A percentile compares a stretch with the other conserved stretches of the same genome.
Evolutionary conservation across 2,329 filamentous ascomycete genomes (phyloP).

Genomic region (Aspergillus pseudotamarii): DNA sequence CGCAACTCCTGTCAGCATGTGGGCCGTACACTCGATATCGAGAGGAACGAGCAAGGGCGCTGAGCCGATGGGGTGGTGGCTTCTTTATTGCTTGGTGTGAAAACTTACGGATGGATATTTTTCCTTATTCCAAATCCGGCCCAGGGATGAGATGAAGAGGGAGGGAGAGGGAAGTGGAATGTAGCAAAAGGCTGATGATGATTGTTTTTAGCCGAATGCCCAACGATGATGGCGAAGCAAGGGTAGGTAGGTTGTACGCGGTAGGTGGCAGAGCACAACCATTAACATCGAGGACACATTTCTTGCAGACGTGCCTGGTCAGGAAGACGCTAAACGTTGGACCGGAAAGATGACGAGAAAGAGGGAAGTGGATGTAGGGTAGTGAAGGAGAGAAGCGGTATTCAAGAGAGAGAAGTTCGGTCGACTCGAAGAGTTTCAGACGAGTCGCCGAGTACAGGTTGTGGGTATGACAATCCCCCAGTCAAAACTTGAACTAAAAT

Average conservation of each 20-base stretch:
- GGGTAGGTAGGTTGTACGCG: slow-evolving; percentile 25
- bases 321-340: slow-evolving; percentile 5
- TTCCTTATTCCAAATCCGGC: slow-evolving; percentile 7
- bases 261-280: slow-evolving; percentile 22
- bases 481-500: slow-evolving; percentile 23
- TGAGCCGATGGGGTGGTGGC: not conserved
- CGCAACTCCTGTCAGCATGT: slow-evolving; percentile 25
- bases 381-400: slow-evolving; percentile 15
- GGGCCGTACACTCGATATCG: slow-evolving; percentile 13
- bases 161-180: slow-evolving; percentile 15
- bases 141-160: slow-evolving; percentile 21
- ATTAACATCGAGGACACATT: slow-evolving; percentile 25
- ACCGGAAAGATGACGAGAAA: slow-evolving; percentile 12
- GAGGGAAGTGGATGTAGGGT: slow-evolving; percentile 21
- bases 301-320: slow-evolving; percentile 15
- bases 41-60: not conserved
- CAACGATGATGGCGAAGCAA: slow-evolving; percentile 27
- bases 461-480: slow-evolving; percentile 15
- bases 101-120: slow-evolving; percentile 11
- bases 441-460: slow-evolving; percentile 16
- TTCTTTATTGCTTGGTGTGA: not conserved
- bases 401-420: slow-evolving; percentile 10
- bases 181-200: slow-evolving; percentile 21
- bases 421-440: slow-evolving; percentile 22
- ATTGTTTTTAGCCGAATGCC: slow-evolving; percentile 22